A percentile compares a stretch with the other conserved stretches of the same genome.
Evolutionary conservation across 140 eudicot genomes (phyloP).

Genomic region (Cichorium intybus): DNA sequence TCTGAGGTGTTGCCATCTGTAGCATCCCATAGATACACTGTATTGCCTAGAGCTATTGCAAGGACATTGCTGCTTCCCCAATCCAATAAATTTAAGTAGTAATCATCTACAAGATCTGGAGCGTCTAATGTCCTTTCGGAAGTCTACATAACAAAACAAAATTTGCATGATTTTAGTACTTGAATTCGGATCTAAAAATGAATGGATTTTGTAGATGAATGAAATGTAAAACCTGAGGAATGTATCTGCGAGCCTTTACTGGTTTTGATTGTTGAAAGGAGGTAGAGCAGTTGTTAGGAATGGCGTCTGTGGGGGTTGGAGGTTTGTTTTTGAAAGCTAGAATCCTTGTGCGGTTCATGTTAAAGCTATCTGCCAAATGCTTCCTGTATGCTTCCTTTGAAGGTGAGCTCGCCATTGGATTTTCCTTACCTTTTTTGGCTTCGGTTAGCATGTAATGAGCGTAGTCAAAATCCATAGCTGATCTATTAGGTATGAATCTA

Average conservation of each 20-base stretch:
- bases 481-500: slow-evolving; percentile 88
- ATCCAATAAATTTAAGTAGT: slow-evolving; percentile 75
- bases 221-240: slow-evolving; percentile 92
- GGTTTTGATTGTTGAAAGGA: slow-evolving; percentile 57
- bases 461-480: slow-evolving; percentile 94
- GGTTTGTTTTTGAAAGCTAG: slow-evolving; percentile 96
- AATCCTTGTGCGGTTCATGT: slow-evolving; percentile 82
- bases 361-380: slow-evolving; percentile 70
- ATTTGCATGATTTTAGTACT: neutral
- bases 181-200: neutral
- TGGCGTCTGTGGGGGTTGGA: slow-evolving; percentile 54
- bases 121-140: slow-evolving; percentile 94
- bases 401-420: slow-evolving; percentile 60
- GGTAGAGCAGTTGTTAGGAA: slow-evolving; percentile 39
- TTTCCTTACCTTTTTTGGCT: slow-evolving; percentile 76
- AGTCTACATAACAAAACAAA: slow-evolving; percentile 40
- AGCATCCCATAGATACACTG: slow-evolving; percentile 93
- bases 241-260: slow-evolving; percentile 59
- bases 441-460: slow-evolving; percentile 85
- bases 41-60: slow-evolving; percentile 80
- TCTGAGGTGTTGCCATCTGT: slow-evolving; percentile 75
- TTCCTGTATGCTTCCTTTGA: slow-evolving; percentile 87
- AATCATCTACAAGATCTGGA: slow-evolving; percentile 86
- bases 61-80: slow-evolving; percentile 96
- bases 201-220: neutral